Evolutionary conservation across 2,329 filamentous ascomycete species (phyloP).

Genomic region (Alternaria brassicae): DNA sequence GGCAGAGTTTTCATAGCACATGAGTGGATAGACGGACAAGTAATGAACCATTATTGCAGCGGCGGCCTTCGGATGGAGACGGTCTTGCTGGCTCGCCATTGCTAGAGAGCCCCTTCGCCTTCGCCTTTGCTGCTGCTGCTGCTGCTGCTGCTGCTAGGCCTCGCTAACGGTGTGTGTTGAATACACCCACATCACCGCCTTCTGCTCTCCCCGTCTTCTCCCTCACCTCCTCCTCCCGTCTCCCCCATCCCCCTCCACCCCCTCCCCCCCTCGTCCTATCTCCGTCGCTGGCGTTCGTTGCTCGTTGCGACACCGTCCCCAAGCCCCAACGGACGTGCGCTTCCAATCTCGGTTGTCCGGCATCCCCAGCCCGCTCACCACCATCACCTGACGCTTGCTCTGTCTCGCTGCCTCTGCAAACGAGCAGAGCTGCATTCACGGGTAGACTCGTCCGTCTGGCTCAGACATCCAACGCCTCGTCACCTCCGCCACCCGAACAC

Average conservation of each 20-base stretch:
- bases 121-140: too few relatives aligned
- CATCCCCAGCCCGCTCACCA: conserved; percentile 15
- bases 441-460: conserved; percentile 12
- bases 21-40: conserved; percentile 23
- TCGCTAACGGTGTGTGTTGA: conserved; percentile 13
- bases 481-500: conserved; percentile 12
- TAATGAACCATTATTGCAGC: conserved; percentile 33
- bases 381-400: conserved; percentile 16
- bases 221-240: conserved; percentile 14
- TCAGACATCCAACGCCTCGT: conserved; percentile 18
- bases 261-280: conserved; percentile 18
- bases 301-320: conserved; percentile 25
- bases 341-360: conserved; percentile 18
- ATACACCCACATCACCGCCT: conserved; percentile 15
- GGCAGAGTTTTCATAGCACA: conserved; percentile 30
- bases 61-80: conserved; percentile 13
- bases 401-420: conserved; percentile 17
- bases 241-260: conserved; percentile 12
- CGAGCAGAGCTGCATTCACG: conserved; percentile 7
- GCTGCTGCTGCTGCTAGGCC: conserved; percentile 11
- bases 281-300: conserved; percentile 27
- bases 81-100: conserved; percentile 4
- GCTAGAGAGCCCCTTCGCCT: conserved; percentile 8
- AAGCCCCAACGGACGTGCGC: conserved; percentile 18
- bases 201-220: conserved; percentile 13